Conservation (phyloP, 768 basidiomycete species). For the Leccinum imitatum region DNA sequence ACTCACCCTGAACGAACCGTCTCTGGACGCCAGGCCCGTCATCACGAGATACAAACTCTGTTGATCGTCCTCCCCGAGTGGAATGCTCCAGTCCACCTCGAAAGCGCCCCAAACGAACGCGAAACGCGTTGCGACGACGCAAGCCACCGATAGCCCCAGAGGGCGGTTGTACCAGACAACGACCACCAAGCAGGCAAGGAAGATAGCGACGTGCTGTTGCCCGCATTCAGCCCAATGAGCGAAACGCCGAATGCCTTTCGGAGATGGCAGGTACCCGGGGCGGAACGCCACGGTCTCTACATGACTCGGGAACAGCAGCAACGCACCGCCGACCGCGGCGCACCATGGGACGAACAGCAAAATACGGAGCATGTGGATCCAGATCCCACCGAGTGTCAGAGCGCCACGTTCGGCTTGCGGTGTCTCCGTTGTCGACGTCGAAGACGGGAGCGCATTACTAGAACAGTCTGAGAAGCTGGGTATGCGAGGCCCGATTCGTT, state of each 20-base stretch:
- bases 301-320: slow-evolving; percentile 30
- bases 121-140: slow-evolving; percentile 21
- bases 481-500: slow-evolving; percentile 13
- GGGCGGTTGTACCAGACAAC: slow-evolving; percentile 20
- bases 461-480: slow-evolving; percentile 11
- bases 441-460: background rate
- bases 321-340: slow-evolving; percentile 32
- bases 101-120: slow-evolving; percentile 31
- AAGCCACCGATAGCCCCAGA: slow-evolving; percentile 23
- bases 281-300: slow-evolving; percentile 30
- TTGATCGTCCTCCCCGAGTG: slow-evolving; percentile 33
- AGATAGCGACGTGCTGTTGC: slow-evolving; percentile 34
- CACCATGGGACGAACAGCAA: slow-evolving; percentile 38
- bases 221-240: slow-evolving; percentile 39
- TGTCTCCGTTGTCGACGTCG: background rate
- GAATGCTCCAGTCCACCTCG: slow-evolving; percentile 22
- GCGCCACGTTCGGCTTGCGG: background rate
- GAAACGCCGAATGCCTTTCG: slow-evolving; percentile 36
- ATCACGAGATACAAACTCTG: slow-evolving; percentile 36
- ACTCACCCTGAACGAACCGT: slow-evolving; percentile 3
- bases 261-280: slow-evolving; percentile 29
- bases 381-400: background rate
- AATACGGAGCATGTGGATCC: slow-evolving; percentile 11
- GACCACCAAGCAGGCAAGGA: slow-evolving; percentile 24
- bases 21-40: slow-evolving; percentile 16